Base-by-base conservation (phyloP, 345 rosid species). In the Eucalyptus sp. region DNA sequence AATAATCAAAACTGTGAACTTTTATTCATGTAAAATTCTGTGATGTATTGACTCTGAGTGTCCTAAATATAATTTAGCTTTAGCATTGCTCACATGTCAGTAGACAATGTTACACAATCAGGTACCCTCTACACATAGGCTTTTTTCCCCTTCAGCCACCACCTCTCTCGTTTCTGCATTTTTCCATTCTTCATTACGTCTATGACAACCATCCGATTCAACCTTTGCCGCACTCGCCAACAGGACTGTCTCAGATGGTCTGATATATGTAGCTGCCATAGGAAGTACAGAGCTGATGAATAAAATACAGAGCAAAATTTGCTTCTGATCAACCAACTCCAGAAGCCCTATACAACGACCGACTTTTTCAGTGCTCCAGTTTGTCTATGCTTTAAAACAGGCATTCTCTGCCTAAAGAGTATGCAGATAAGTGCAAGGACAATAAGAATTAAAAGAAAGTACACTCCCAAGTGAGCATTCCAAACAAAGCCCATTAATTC, bases 391-490 rank as follows among this genome's bases (percentile, higher is more conserved):
- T 93, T 97, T 88, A 87, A 90, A n/a, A 92, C 25, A 86, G 89
- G 95, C 87, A 64, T 88, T 91, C 95, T 94, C 89, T 92, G 92
- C 91, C 92, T 94, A 86, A 95, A 92, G 60, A 94, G 89, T 91
- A 93, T 29, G 90, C 84, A 92, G 48, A 95, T 90, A 90, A 97
- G 93, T 43, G 48, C 83, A 37, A 90, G 93, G 83, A 93, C 91
- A 83, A 94, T 91, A 87, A 93, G 86, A 46, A 94, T 83, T 71
- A 95, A 89, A 50, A 90, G 87, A 50, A 94, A 68, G 89, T 93
- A 94, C 90, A 94, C 92, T 89, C 93, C 96, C 86, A 91, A 56
- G 87, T 94, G 94, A 84, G 92, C 64, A 44, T 90, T 90, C 94
- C 92, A 91, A 86, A 95, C 90, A 9, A 90, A 90, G 4, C 87